A percentile compares a stretch with the other conserved stretches of the same genome.
Evolutionary conservation across 306 rosid species (phyloP).

Genomic region (Cucumis melo): DNA sequence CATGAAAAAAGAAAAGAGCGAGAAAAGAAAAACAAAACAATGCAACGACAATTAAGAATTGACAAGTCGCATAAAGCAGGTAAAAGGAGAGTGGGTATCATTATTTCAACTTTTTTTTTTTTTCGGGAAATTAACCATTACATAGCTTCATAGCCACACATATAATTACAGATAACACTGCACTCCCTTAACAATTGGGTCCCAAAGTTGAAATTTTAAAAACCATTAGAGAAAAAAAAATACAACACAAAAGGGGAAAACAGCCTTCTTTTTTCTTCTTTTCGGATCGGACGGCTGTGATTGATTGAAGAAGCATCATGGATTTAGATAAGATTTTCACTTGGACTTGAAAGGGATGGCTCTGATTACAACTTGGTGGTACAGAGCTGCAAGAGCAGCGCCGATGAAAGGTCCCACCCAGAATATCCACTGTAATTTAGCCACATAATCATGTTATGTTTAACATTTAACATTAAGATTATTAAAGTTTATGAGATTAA

Average conservation of each 20-base stretch:
- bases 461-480: too few relatives aligned
- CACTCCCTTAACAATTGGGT: background rate
- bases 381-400: slow-evolving; percentile 45
- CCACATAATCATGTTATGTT: too few relatives aligned
- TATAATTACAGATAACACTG: background rate
- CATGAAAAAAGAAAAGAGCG: too few relatives aligned
- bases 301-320: background rate
- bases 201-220: background rate
- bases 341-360: slow-evolving; percentile 44
- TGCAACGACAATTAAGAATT: background rate
- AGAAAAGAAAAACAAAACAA: too few relatives aligned
- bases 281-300: background rate
- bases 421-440: slow-evolving; percentile 34
- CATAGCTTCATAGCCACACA: background rate
- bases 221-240: background rate
- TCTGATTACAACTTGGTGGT: slow-evolving; percentile 46
- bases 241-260: background rate
- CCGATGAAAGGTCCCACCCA: slow-evolving; percentile 57
- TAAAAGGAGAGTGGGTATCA: background rate
- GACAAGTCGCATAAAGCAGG: background rate
- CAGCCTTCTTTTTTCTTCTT: background rate
- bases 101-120: background rate
- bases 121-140: background rate
- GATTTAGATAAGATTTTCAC: background rate
- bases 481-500: background rate